Evolutionary conservation across 2,329 filamentous ascomycete genomes (phyloP).

Genomic region (Curvularia sp.): DNA sequence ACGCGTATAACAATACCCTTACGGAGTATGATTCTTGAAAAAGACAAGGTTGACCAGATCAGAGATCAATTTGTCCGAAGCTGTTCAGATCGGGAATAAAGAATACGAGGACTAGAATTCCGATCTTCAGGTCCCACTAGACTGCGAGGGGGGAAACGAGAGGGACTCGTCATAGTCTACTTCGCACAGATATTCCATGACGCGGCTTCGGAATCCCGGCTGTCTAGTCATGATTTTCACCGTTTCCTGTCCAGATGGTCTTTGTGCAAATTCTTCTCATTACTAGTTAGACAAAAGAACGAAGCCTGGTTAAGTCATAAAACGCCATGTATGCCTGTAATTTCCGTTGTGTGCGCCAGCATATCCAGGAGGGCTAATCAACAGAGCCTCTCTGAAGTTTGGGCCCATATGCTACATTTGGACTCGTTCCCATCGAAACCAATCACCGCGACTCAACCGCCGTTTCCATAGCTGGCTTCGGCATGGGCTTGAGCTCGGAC

Average conservation of each 20-base stretch:
- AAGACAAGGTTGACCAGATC: neutral
- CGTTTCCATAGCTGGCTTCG: slow-evolving; percentile 44
- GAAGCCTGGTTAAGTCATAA: neutral
- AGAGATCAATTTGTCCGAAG: too few species aligned
- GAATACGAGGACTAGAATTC: neutral
- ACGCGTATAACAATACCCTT: too few species aligned
- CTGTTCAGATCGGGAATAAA: neutral
- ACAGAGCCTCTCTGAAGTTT: neutral
- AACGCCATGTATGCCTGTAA: slow-evolving; percentile 6
- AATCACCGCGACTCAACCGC: slow-evolving; percentile 36
- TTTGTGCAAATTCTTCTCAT: neutral
- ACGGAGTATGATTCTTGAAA: neutral
- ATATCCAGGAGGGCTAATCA: neutral
- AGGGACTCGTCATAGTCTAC: neutral
- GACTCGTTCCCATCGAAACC: slow-evolving; percentile 5
- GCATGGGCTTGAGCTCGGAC: slow-evolving; percentile 73
- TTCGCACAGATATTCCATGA: neutral
- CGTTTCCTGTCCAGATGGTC: neutral
- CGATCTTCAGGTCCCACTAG: neutral
- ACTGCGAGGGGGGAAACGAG: neutral
- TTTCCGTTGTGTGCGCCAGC: neutral
- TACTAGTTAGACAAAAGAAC: neutral
- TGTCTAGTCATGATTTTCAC: neutral
- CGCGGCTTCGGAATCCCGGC: neutral
- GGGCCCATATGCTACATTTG: slow-evolving; percentile 5